Evolutionary conservation across 2,329 filamentous ascomycete species (phyloP).

Genomic region (Hypomyces perniciosus): DNA sequence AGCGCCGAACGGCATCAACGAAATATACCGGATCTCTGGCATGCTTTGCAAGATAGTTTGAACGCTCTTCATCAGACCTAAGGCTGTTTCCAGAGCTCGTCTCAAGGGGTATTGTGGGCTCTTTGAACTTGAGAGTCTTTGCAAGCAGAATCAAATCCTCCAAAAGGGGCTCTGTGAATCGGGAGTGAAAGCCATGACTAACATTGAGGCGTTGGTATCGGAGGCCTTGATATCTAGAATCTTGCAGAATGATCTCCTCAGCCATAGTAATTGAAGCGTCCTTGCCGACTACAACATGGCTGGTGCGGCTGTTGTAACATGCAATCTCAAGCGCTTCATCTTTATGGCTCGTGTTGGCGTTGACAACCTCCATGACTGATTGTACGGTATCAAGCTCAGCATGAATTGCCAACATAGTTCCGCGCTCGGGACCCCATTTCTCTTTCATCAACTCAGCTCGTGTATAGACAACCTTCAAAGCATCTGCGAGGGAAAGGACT

Average conservation of each 20-base stretch:
- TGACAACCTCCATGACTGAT: neutral
- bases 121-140: neutral
- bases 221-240: neutral
- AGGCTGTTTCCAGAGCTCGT: conserved; percentile 12
- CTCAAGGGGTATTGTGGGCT: conserved; percentile 12
- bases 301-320: conserved; percentile 27
- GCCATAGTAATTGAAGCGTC: conserved; percentile 14
- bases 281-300: conserved; percentile 27
- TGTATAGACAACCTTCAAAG: conserved; percentile 23
- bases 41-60: conserved; percentile 22
- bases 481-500: conserved; percentile 1
- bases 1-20: conserved; percentile 22
- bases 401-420: conserved; percentile 28
- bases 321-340: conserved; percentile 20
- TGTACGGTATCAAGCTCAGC: neutral
- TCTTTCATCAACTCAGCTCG: conserved; percentile 28
- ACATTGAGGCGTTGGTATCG: conserved; percentile 5
- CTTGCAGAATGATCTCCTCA: conserved; percentile 1
- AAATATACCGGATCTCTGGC: conserved; percentile 30
- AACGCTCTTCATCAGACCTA: conserved; percentile 4
- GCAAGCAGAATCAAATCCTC: conserved; percentile 1
- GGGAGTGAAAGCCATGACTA: conserved; percentile 13
- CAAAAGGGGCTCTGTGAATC: conserved; percentile 10
- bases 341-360: neutral
- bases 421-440: conserved; percentile 29